Evolutionary conservation across 2,329 filamentous ascomycete species (phyloP).

Genomic region (Pyrenophora graminea): DNA sequence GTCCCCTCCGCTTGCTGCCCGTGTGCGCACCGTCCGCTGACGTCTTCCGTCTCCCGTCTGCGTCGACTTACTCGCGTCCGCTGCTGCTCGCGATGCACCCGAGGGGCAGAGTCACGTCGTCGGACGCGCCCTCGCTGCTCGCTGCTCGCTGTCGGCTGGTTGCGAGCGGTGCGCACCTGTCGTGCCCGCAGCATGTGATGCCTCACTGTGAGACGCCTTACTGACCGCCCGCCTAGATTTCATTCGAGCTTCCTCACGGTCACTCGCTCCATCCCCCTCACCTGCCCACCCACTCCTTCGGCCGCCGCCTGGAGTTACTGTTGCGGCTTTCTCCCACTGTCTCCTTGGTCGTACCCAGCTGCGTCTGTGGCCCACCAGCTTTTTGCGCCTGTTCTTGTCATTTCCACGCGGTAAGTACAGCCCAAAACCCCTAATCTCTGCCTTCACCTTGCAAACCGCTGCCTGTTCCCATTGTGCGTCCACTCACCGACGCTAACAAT

Average conservation of each 20-base stretch:
- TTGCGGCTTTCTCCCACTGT: constrained; percentile 37
- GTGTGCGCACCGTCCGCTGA: constrained; percentile 20
- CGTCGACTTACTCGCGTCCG: constrained; percentile 16
- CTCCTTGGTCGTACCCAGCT: constrained; percentile 26
- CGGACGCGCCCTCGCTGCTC: constrained; percentile 4
- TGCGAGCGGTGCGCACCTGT: constrained; percentile 6
- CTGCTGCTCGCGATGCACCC: neutral
- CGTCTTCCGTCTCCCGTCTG: constrained; percentile 19
- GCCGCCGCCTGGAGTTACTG: constrained; percentile 39
- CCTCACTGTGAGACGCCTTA: constrained; percentile 26
- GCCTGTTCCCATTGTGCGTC: constrained; percentile 15
- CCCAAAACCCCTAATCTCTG: constrained; percentile 12
- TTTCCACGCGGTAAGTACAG: constrained; percentile 36
- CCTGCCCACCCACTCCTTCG: constrained; percentile 21
- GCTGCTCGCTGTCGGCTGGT: neutral
- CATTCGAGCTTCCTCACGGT: constrained; percentile 34
- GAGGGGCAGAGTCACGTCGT: constrained; percentile 1
- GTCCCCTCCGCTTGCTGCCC: neutral
- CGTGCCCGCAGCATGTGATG: constrained; percentile 37
- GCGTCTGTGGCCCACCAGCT: constrained; percentile 19
- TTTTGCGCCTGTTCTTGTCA: constrained; percentile 28
- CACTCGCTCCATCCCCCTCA: constrained; percentile 35
- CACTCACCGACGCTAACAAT: constrained; percentile 35
- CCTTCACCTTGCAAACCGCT: constrained; percentile 15
- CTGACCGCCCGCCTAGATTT: constrained; percentile 39